Conservation (phyloP, 257 asterid genomes). For the Solanum habrochaites region DNA sequence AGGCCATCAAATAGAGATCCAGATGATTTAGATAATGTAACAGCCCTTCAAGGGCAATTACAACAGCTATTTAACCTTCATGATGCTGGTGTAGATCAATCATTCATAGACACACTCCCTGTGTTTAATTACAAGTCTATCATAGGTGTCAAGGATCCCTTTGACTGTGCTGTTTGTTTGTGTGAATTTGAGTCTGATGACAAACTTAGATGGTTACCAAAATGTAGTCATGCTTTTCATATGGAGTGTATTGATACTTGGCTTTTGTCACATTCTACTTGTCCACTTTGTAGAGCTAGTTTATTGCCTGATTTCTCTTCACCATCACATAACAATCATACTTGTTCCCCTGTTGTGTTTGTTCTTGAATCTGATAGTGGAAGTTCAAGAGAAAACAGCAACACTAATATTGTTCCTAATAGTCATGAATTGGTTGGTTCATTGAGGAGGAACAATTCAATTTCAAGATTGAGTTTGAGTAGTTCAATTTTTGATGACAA, state of each 20-base stretch:
- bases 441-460: neutral
- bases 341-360: conserved; percentile 49
- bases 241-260: conserved; percentile 95
- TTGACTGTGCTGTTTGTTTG: conserved; percentile 92
- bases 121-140: conserved; percentile 69
- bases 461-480: conserved; percentile 24
- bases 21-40: conserved; percentile 51
- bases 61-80: conserved; percentile 91
- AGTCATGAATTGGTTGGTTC: conserved; percentile 5
- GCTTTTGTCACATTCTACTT: conserved; percentile 89
- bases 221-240: conserved; percentile 96
- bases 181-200: conserved; percentile 86
- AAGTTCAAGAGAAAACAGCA: conserved; percentile 42
- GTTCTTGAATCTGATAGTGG: conserved; percentile 83
- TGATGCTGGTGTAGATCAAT: conserved; percentile 92
- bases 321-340: neutral
- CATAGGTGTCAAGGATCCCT: conserved; percentile 77
- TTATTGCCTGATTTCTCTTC: conserved; percentile 48
- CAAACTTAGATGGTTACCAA: conserved; percentile 64
- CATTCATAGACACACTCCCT: conserved; percentile 79
- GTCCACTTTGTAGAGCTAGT: conserved; percentile 87
- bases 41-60: conserved; percentile 80
- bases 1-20: conserved; percentile 54
- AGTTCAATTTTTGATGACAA: conserved; percentile 34
- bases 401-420: conserved; percentile 10